Conservation (phyloP, 129 eudicot genomes). For the Flaveria robusta region DNA sequence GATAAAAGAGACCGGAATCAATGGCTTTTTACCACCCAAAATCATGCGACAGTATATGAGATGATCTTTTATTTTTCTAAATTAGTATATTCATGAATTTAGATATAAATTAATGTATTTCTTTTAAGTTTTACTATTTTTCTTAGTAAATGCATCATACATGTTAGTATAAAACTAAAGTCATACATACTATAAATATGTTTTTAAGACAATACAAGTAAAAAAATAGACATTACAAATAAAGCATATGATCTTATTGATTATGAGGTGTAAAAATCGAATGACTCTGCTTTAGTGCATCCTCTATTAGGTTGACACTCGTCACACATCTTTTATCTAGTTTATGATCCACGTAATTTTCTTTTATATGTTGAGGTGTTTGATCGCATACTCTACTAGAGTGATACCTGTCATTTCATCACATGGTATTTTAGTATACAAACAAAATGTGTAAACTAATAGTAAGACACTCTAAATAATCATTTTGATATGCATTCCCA, state of each 20-base stretch:
- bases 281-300: not conserved
- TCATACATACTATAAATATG: not conserved
- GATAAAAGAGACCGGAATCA: constrained; percentile 25
- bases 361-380: not conserved
- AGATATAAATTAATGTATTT: not conserved
- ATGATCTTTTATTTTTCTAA: not conserved
- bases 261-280: not conserved
- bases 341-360: not conserved
- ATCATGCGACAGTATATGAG: constrained; percentile 18
- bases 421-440: not conserved
- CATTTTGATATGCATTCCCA: too few species aligned
- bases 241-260: not conserved
- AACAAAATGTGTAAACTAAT: not conserved
- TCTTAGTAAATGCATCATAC: not conserved
- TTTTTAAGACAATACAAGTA: not conserved
- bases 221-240: not conserved
- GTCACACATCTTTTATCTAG: not conserved
- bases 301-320: not conserved
- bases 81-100: not conserved
- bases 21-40: constrained; percentile 28
- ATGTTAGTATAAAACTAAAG: not conserved
- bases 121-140: not conserved
- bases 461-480: not conserved
- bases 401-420: not conserved
- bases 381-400: not conserved